A percentile compares a stretch with the other conserved stretches of the same genome.
phyloP scores from a whole-genome alignment of 75 land plant species.

The Cupressus sempervirens region DNA sequence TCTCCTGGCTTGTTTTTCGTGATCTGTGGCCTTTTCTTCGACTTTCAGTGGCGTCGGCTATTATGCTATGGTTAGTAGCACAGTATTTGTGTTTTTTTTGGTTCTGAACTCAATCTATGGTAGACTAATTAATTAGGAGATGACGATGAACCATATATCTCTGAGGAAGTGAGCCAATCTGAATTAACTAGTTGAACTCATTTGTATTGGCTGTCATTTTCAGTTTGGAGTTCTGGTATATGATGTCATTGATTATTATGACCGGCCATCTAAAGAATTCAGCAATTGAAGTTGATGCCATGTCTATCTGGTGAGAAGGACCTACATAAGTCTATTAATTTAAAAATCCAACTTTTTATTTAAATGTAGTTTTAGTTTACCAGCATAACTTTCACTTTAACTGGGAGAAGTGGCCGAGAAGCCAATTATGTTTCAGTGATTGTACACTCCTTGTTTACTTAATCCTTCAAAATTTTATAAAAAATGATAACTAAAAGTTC shows the following conservation, averaged over 20 bases:
- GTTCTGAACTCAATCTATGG: too few relatives aligned
- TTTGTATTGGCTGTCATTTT: background rate
- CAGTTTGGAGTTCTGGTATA: conserved; percentile 48
- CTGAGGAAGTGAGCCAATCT: background rate
- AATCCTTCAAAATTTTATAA: too few relatives aligned
- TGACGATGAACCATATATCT: background rate
- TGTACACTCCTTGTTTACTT: too few relatives aligned
- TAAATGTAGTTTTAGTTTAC: background rate
- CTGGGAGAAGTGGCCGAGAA: too few relatives aligned
- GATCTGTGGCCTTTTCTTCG: too few relatives aligned
- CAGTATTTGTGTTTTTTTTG: too few relatives aligned
- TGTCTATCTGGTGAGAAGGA: conserved; percentile 38
- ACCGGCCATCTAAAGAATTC: conserved; percentile 65
- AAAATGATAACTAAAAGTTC: too few relatives aligned
- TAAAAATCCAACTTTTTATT: background rate
- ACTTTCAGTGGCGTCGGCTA: too few relatives aligned
- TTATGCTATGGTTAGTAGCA: too few relatives aligned
- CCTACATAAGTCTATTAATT: conserved; percentile 24
- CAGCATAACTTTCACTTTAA: background rate
- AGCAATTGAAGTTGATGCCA: conserved; percentile 56
- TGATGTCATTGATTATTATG: conserved; percentile 38
- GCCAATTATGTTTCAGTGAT: too few relatives aligned
- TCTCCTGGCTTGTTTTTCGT: too few relatives aligned
- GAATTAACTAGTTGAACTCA: background rate
- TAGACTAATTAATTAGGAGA: background rate